Evolutionary conservation across 192 early-diverging fungal genomes (phyloP), one percentile per base, ranked within the genome.

Genomic region (Cetraspora pellucida): DNA sequence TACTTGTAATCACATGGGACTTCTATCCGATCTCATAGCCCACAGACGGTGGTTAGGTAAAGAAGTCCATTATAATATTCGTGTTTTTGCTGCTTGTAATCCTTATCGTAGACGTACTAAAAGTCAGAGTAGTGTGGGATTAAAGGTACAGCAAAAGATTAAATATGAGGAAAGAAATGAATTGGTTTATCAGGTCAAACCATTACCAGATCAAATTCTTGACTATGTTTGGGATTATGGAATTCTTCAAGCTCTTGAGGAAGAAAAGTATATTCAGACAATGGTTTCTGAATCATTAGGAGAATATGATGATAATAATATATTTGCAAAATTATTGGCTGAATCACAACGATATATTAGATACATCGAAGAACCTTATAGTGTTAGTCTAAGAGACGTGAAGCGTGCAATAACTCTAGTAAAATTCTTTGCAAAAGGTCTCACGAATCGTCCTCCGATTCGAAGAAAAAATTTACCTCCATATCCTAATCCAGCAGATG

Each of bases 211-310:
- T 25, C 57, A 75, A 60, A 43, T 75, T 47, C 43, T 75, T 19
- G 74, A 75, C 30, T 75, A 63, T 63, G 61, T 75, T 25, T 75
- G 74, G 74, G 74, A 75, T 31, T 75, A 61, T 31, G 74, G 58
- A 21, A 49, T 75, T 25, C 74, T 75, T 16, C 25, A 75, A 46
- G 16, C 30, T 5, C n/a, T 45, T 61, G 74, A 75, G n/a, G 74
- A 75, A 60, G n/a, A 59, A 59, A 59, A 25, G 9, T 59, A 59
- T 75, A 75, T 75, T 27, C 25, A 60, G 30, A 75, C 63, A 31
- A 75, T 75, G 74, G 59, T 64, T 4, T 11, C 19, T 10, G 30
- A 45, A 0, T 16, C 37, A 59, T 23, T 59, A 46, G 23, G 19
- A 16, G 28, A 63, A 10, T 25, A 31, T 17, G 9, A 46, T 16